Conservation (phyloP, 2,329 filamentous ascomycete genomes). For the Rhexocercosporidium sp. region DNA sequence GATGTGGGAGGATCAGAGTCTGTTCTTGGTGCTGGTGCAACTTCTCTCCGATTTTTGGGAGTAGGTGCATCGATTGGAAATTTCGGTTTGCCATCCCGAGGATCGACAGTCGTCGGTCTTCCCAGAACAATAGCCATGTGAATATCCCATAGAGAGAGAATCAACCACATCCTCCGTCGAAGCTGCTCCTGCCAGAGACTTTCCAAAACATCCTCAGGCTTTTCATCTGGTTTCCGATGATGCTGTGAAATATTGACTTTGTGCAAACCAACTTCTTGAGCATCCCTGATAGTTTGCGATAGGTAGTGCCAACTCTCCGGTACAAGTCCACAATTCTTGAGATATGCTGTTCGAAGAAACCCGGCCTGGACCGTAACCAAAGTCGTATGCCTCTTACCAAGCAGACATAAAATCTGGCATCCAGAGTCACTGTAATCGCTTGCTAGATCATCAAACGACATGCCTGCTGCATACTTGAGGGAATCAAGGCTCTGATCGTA, state of each 20-base stretch:
- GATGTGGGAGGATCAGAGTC: conserved; percentile 59
- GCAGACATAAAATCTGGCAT: conserved; percentile 55
- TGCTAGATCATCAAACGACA: conserved; percentile 66
- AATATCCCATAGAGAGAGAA: conserved; percentile 52
- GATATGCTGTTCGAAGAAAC: conserved; percentile 59
- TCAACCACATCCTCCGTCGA: conserved; percentile 60
- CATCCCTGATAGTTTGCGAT: conserved; percentile 62
- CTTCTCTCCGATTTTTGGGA: conserved; percentile 53
- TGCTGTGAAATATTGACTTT: conserved; percentile 56
- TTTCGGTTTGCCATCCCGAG: conserved; percentile 51
- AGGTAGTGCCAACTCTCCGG: conserved; percentile 56
- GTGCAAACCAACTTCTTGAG: conserved; percentile 66
- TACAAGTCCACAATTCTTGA: conserved; percentile 64
- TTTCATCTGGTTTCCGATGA: conserved; percentile 46
- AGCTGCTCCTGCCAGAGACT: conserved; percentile 64
- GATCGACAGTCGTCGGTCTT: conserved; percentile 55
- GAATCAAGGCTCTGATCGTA: conserved; percentile 56
- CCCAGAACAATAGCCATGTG: conserved; percentile 45
- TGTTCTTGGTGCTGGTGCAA: conserved; percentile 53
- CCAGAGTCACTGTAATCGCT: conserved; percentile 65
- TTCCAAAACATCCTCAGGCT: conserved; percentile 55
- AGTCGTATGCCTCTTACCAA: conserved; percentile 62
- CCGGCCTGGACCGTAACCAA: conserved; percentile 62
- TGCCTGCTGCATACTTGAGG: conserved; percentile 62
- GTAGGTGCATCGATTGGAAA: conserved; percentile 59